phyloP scores from a whole-genome alignment of 345 rosid genomes.

The Salix koriyanagi region DNA sequence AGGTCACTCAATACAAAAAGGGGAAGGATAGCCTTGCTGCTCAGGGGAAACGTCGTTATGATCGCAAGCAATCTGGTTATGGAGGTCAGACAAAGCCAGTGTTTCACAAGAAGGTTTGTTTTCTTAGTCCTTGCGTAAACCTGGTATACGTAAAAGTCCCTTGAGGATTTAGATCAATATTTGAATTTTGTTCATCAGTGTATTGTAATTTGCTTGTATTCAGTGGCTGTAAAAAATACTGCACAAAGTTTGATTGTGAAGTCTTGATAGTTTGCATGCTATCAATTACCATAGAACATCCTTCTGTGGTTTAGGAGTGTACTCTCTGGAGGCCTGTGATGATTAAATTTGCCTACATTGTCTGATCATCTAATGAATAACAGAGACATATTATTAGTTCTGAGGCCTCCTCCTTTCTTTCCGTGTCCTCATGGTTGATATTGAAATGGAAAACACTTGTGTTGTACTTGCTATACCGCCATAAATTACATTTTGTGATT shows the following conservation, averaged over 20 bases:
- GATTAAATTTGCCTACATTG: constrained; percentile 8
- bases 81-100: constrained; percentile 30
- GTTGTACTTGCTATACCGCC: background rate
- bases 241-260: background rate
- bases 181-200: background rate
- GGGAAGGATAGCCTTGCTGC: constrained; percentile 19
- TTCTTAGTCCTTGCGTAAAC: background rate
- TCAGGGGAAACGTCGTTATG: constrained; percentile 17
- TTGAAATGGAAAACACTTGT: background rate
- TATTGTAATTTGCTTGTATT: background rate
- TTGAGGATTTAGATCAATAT: background rate
- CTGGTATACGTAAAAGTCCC: background rate
- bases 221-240: background rate
- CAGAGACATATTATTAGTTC: background rate
- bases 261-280: background rate
- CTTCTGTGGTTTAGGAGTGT: background rate
- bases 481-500: background rate
- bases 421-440: background rate
- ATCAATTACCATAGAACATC: background rate
- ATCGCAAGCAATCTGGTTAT: constrained; percentile 29
- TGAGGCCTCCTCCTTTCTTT: background rate
- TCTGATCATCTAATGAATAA: constrained; percentile 1
- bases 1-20: constrained; percentile 22
- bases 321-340: background rate
- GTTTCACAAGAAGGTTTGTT: constrained; percentile 26